Base-by-base conservation (phyloP, 1,284 basidiomycete species). In the Papiliotrema fonsecae region DNA sequence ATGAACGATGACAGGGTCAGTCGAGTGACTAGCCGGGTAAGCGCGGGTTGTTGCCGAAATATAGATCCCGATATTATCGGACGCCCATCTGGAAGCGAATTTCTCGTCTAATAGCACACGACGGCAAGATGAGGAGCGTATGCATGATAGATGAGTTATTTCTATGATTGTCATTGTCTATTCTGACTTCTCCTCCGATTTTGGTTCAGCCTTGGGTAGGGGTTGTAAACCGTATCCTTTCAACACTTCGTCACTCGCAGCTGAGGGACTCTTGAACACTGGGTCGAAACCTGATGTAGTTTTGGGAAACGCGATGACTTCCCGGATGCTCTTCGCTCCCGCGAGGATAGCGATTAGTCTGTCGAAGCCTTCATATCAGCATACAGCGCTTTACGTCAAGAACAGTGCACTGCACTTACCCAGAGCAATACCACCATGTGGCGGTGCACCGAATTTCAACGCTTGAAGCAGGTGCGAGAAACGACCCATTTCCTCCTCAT, bases 281-380 rank as follows among this genome's bases (percentile, higher is more conserved):
- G 85, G 81, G 72, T 97, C 92, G n/a, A 81, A 79, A 13, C 92
- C 92, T 28, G 55, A 55, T 21, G 82, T 81, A 6, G 86, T 87
- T 77, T 97, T 97, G 4, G 92, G 92, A 77, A 97, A 97, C 9
- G 92, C 92, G 59, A 97, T 96, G 56, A 97, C 92, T 67, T 97
- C 92, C 52, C 90, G 79, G 58, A 97, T 97, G 25, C 86, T 87
- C 50, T 81, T 78, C 1, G 88, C 81, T 53, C 84, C 82, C 75
- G 88, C 91, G 2, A 97, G 79, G 57, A 94, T 89, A 16, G 90
- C 81, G 81, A 96, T 86, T 55, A 97, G 77, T 34, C 92, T 82
- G 77, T 97, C 93, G 60, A 97, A 89, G 31, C 93, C 89, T 90
- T 65, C 38, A 54, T 7, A 7, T 27, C 10, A 18, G 34, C 19